Evolutionary conservation across 2,329 filamentous ascomycete species (phyloP), one percentile per base, ranked within the genome.

Genomic region (Clathrospora elynae): DNA sequence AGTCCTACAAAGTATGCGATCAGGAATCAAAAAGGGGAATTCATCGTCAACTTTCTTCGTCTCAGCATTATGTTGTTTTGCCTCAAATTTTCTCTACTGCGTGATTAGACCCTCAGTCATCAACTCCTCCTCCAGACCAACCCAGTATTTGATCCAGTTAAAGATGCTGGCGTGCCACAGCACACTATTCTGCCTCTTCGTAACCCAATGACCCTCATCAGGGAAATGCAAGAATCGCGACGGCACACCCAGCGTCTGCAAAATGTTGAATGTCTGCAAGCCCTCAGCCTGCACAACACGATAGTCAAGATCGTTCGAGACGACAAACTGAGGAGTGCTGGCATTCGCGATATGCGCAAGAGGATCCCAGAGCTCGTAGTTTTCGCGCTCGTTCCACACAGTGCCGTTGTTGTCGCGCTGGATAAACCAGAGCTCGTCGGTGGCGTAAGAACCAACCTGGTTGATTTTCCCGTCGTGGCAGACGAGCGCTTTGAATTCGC

Each of bases 221-320:
- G 89, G 88, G 67, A 95, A 96, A 25, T 84, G 85, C 57, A 95
- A 65, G 53, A 95, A 82, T 42, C 85, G 83, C 67, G 87, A 91
- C 5, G 88, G 85, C 3, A 95, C 80, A 1, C 83, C 84, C 32
- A 81, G 79, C 25, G 84, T 82, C 71, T 96, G 90, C 17, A 96
- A 73, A 3, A 91, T 84, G 51, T 95, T 95, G 73, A 95, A 96
- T 37, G 88, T 86, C 11, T 86, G 81, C 33, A 95, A 70, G 0
- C 90, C 90, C 68, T 96, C 92, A 0, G 85, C 82, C 35, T 96
- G 84, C 0, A 90, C 85, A 19, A 96, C 75, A n/a, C 92, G 83
- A 67, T 95, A 97, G 70, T 97, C 92, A 10, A 93, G 79, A 56
- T 69, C 66, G 89, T 89, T 93, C 70, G 97, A 92, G 40, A 97